Percentiles rank a stretch among this genome's conserved stretches.
phyloP scores from a whole-genome alignment of 371 early-diverging fungal species.

The Actinomortierella ambigua region DNA sequence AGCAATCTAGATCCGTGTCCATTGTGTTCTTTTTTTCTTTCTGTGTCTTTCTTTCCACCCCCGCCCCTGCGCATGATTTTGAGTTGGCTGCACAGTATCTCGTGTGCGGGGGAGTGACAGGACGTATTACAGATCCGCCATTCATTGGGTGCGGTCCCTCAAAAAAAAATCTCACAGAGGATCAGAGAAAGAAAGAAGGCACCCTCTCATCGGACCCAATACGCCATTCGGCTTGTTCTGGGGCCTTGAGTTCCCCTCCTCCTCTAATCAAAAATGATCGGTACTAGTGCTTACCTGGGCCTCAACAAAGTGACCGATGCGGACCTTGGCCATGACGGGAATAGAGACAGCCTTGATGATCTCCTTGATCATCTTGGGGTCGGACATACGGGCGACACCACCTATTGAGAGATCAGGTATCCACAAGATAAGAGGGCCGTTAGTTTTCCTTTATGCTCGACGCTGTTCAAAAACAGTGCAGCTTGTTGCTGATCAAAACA shows the following conservation, averaged over 20 bases:
- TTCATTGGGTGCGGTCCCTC: too few relatives aligned
- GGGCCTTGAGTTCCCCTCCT: too few relatives aligned
- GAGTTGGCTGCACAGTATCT: too few relatives aligned
- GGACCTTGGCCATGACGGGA: slow-evolving; percentile 98
- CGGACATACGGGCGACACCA: slow-evolving; percentile 98
- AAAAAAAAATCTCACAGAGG: too few relatives aligned
- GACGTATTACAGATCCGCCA: too few relatives aligned
- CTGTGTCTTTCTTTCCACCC: neutral
- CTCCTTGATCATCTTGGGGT: slow-evolving; percentile 96
- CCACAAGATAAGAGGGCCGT: neutral
- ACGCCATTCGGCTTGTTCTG: too few relatives aligned
- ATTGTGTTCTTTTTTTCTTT: neutral
- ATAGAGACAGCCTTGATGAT: slow-evolving; percentile 95
- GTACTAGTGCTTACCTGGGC: slow-evolving; percentile 59
- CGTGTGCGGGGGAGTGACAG: too few relatives aligned
- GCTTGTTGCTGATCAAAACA: neutral
- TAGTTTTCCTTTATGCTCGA: neutral
- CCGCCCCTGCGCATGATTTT: too few relatives aligned
- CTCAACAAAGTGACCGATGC: slow-evolving; percentile 99
- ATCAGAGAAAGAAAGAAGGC: too few relatives aligned
- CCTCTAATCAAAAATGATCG: neutral
- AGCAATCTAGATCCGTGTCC: neutral
- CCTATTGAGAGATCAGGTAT: slow-evolving; percentile 49
- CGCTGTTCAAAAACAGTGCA: neutral
- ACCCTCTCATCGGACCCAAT: too few relatives aligned